Conservation (phyloP, 257 asterid species). For the Linderniella brevidens region DNA sequence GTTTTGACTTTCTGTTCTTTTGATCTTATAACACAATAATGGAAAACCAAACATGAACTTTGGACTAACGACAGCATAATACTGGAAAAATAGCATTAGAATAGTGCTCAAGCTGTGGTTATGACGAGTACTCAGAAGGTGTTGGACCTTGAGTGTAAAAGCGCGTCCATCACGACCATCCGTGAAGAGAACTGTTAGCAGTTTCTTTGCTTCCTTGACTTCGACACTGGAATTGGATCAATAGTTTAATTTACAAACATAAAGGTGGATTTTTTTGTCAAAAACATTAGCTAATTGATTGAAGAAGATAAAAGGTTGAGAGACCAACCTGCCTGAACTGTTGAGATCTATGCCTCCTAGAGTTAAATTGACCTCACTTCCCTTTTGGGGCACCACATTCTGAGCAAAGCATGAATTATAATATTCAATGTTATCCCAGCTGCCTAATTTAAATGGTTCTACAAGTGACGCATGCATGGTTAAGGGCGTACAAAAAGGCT, state of each 20-base stretch:
- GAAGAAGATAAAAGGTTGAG: constrained; percentile 7
- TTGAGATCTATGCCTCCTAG: constrained; percentile 99
- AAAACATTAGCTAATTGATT: background rate
- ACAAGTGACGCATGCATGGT: too few species aligned
- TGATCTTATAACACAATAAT: too few species aligned
- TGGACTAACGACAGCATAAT: too few species aligned
- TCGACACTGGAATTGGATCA: constrained; percentile 56
- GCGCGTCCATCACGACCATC: constrained; percentile 98
- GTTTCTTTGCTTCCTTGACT: constrained; percentile 93
- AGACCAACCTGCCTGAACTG: constrained; percentile 99
- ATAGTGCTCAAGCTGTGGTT: background rate
- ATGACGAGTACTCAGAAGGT: constrained; percentile 3
- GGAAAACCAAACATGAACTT: too few species aligned
- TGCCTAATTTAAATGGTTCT: too few species aligned
- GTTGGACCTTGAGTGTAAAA: constrained; percentile 83
- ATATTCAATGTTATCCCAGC: background rate
- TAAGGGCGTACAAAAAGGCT: too few species aligned
- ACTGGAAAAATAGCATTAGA: too few species aligned
- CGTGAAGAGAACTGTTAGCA: constrained; percentile 80
- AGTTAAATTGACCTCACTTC: constrained; percentile 79
- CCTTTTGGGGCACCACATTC: constrained; percentile 67
- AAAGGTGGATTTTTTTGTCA: too few species aligned
- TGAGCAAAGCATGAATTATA: constrained; percentile 15
- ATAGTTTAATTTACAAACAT: constrained; percentile 7
- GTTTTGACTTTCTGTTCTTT: too few species aligned